Conservation (phyloP, 164 flowering plant genomes). For the Piper longum region DNA sequence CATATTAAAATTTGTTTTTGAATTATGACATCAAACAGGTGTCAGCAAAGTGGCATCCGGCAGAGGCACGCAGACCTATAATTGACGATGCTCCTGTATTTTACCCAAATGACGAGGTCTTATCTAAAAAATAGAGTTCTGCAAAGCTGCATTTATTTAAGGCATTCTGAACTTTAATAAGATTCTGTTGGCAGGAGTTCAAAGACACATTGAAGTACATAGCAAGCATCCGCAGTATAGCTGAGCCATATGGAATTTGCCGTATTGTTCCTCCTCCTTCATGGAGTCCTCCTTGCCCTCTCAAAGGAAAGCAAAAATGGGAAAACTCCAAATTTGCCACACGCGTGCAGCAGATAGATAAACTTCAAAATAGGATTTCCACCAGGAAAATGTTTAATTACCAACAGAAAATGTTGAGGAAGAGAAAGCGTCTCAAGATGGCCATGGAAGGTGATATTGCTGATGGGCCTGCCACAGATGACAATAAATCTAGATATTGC, state of each 20-base stretch:
- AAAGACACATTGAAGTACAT: conserved; percentile 70
- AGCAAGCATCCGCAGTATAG: conserved; percentile 48
- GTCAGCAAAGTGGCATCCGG: conserved; percentile 73
- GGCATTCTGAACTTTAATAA: conserved; percentile 4
- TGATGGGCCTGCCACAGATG: conserved; percentile 12
- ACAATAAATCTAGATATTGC: conserved; percentile 16
- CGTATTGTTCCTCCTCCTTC: conserved; percentile 88
- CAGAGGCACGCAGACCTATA: conserved; percentile 50
- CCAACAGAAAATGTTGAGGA: conserved; percentile 25
- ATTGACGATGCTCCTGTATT: conserved; percentile 87
- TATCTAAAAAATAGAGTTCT: neutral
- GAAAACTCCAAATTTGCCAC: conserved; percentile 56
- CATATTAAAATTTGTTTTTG: conserved; percentile 7
- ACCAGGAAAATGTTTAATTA: conserved; percentile 24
- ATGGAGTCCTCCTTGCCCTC: conserved; percentile 88
- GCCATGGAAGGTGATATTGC: conserved; percentile 24
- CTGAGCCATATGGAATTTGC: conserved; percentile 82
- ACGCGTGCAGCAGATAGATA: conserved; percentile 64
- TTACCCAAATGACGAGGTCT: conserved; percentile 91
- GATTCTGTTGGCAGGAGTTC: conserved; percentile 54
- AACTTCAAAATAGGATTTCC: conserved; percentile 65
- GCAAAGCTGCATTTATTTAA: neutral
- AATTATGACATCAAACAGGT: conserved; percentile 35
- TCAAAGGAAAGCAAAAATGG: conserved; percentile 50
- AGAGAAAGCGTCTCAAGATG: conserved; percentile 39